These are phyloP conservation scores for Puccinia horiana DNA, from an alignment of 1,284 basidiomycete species.

Conservation along the genomic window DNA sequence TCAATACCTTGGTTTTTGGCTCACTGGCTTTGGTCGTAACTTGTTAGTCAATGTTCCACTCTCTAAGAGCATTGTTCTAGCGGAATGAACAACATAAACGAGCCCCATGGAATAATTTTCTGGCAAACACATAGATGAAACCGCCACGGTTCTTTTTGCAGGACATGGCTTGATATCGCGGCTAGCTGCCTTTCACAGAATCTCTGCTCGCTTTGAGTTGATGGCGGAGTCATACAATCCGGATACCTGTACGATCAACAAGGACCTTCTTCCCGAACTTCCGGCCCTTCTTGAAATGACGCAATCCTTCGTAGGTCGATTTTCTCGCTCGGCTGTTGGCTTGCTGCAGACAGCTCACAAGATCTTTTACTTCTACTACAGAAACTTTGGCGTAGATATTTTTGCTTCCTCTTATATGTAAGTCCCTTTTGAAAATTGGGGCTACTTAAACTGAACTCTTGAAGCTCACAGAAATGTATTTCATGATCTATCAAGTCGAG, in stretches of 20 bases:
- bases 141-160: not conserved
- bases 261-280: not conserved
- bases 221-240: not conserved
- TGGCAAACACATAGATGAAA: not conserved
- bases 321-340: not conserved
- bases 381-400: not conserved
- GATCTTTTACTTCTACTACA: not conserved
- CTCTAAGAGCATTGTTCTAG: too few relatives aligned
- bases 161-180: not conserved
- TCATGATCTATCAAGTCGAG: not conserved
- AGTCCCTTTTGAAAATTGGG: not conserved
- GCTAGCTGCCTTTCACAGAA: not conserved
- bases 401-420: conserved; percentile 2
- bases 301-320: not conserved
- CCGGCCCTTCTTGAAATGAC: not conserved
- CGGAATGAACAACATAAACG: too few relatives aligned
- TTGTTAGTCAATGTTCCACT: not conserved
- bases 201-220: not conserved
- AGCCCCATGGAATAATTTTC: not conserved
- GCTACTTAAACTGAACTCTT: not conserved
- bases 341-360: not conserved
- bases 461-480: not conserved
- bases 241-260: not conserved
- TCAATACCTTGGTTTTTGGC: not conserved
- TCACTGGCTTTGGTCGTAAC: not conserved